Conservation (phyloP, 306 rosid species). For the Rosa chinensis region DNA sequence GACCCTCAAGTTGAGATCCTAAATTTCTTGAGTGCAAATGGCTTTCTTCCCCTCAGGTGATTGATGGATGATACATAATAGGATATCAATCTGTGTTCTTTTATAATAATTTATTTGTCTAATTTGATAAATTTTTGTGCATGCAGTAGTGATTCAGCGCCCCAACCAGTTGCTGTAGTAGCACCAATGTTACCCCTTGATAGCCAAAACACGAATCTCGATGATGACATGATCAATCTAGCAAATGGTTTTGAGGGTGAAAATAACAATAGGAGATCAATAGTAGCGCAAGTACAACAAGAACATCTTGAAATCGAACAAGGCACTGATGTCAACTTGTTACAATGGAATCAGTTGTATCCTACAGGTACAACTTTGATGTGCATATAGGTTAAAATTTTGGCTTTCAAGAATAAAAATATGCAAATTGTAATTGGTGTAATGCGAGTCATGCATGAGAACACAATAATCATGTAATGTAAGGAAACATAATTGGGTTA, state of each 20-base stretch:
- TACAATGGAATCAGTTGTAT: slow-evolving; percentile 42
- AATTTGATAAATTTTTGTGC: background rate
- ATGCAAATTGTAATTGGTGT: background rate
- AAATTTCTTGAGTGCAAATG: slow-evolving; percentile 43
- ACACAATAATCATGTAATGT: too few species aligned
- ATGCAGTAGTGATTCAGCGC: slow-evolving; percentile 38
- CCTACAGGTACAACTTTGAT: slow-evolving; percentile 24
- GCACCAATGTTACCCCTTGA: slow-evolving; percentile 19
- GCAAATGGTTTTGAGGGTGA: slow-evolving; percentile 17
- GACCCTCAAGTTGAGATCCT: slow-evolving; percentile 37
- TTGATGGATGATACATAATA: background rate
- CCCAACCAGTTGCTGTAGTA: background rate
- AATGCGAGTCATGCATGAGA: background rate
- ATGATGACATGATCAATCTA: slow-evolving; percentile 23
- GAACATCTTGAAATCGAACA: slow-evolving; percentile 32
- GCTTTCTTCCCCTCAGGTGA: slow-evolving; percentile 43
- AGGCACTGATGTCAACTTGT: slow-evolving; percentile 23
- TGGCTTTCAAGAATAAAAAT: background rate
- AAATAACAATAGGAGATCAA: background rate
- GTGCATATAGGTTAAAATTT: background rate
- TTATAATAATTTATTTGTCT: background rate
- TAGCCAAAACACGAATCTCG: slow-evolving; percentile 24
- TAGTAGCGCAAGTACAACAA: background rate
- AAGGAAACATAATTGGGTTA: background rate
- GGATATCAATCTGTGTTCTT: background rate